Conservation (phyloP, 768 basidiomycete species). For the Tylopilus vinaceipallidus region DNA sequence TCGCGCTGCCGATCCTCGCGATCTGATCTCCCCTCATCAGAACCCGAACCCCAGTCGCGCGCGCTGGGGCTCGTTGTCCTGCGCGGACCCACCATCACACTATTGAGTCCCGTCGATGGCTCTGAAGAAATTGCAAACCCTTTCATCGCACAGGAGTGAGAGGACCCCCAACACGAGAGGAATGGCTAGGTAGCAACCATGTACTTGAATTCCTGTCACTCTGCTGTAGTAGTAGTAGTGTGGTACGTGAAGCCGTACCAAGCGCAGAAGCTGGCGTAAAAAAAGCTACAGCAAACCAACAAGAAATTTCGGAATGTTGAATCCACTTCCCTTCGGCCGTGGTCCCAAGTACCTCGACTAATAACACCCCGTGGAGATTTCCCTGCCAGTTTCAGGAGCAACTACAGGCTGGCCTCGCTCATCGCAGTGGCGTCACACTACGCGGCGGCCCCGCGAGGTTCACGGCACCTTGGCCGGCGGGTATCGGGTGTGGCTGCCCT, state of each 20-base stretch:
- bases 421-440: conserved; percentile 29
- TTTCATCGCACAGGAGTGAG: conserved; percentile 67
- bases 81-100: conserved; percentile 90
- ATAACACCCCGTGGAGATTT: not conserved
- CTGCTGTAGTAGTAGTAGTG: conserved; percentile 15
- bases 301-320: not conserved
- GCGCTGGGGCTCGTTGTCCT: conserved; percentile 84
- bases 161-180: not conserved
- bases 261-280: conserved; percentile 8
- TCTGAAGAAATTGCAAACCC: conserved; percentile 94
- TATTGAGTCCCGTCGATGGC: conserved; percentile 93
- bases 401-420: conserved; percentile 2
- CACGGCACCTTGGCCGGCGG: conserved; percentile 12
- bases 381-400: no score
- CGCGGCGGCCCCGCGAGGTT: conserved; percentile 19
- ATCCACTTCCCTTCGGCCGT: no score
- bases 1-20: conserved; percentile 10
- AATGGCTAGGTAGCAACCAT: not conserved
- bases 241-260: conserved; percentile 18
- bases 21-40: conserved; percentile 34
- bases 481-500: conserved; percentile 12
- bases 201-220: conserved; percentile 11
- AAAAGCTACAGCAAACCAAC: conserved; percentile 10
- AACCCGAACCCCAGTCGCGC: conserved; percentile 62
- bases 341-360: not conserved